Base-by-base conservation (phyloP, 1,139 yeast species). In the Wickerhamomyces sp. region DNA sequence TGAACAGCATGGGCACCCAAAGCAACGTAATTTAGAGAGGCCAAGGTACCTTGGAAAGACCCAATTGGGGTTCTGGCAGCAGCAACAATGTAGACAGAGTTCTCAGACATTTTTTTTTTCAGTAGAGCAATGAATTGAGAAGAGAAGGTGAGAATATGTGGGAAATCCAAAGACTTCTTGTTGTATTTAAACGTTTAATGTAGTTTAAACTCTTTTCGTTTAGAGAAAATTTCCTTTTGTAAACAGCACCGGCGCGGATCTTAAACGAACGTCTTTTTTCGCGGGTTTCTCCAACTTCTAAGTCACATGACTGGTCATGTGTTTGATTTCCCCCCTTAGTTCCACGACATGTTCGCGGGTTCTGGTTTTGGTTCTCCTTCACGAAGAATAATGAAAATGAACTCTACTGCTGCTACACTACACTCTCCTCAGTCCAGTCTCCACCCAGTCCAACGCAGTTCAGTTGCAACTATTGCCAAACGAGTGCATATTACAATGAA, bases 41-140 rank as follows among this genome's bases (percentile, higher is more conserved):
- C 67, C 46, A 93, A 76, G 7, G 80, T 65, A 46, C 99, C 97
- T 66, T 87, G 93, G 73, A 93, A 86, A 26, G 95, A 82, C 39
- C 98, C 98, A 58, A 91, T 79, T 59, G 99, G 99, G 27, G 99
- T 93, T 76, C 99, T 86, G 43, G 96, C 81, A 41, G 89, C 76
- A 34, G 96, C 72, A 48, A 90, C 98, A 64, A 93, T 89, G 69
- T 90, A 93, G 37, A 90, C 99, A 56, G 81, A 45, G 57, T 66
- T 63, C 11, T 63, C 61, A 47, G 68, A 60, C 70, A 66, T 66
- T 29, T 29, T 36, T 18, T 66, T 29, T 29, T 36, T 18, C 42
- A 13, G 15, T 36, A 7, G 7, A 18, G n/a, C n/a, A n/a, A n/a
- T n/a, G n/a, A n/a, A n/a, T n/a, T n/a, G n/a, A n/a, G n/a, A n/a